phyloP scores from a whole-genome alignment of 129 eudicot species.

The Pittosporum tobira region DNA sequence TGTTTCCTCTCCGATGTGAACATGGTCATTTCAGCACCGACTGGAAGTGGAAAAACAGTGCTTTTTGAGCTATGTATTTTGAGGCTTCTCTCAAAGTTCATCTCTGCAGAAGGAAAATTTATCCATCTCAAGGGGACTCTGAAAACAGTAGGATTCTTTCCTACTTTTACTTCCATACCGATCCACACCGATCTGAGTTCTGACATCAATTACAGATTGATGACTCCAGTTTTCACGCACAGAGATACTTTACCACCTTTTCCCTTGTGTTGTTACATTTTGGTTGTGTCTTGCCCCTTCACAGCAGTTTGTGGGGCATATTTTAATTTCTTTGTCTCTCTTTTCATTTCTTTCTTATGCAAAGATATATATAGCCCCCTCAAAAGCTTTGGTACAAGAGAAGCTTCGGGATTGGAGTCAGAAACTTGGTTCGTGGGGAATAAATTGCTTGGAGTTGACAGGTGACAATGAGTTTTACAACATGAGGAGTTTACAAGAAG shows the following conservation, averaged over 20 bases:
- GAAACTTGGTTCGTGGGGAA: slow-evolving; percentile 75
- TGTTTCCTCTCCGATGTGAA: slow-evolving; percentile 86
- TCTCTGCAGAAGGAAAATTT: slow-evolving; percentile 65
- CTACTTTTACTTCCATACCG: too few species aligned
- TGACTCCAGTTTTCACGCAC: slow-evolving; percentile 14
- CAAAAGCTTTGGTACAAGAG: slow-evolving; percentile 99
- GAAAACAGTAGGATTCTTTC: slow-evolving; percentile 63
- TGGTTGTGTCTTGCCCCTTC: slow-evolving; percentile 8
- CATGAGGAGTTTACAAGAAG: slow-evolving; percentile 71
- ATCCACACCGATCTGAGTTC: slow-evolving; percentile 7
- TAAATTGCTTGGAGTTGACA: slow-evolving; percentile 90
- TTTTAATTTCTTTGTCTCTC: slow-evolving; percentile 8
- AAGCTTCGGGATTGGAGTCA: slow-evolving; percentile 88
- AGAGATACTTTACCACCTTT: slow-evolving; percentile 7
- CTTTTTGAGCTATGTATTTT: slow-evolving; percentile 93
- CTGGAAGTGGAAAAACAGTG: slow-evolving; percentile 99
- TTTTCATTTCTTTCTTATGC: slow-evolving; percentile 20
- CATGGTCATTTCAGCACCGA: slow-evolving; percentile 99
- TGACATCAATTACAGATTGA: slow-evolving; percentile 13
- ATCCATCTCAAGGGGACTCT: slow-evolving; percentile 67
- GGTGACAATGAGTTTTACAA: slow-evolving; percentile 86
- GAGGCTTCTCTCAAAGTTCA: slow-evolving; percentile 82
- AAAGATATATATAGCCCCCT: slow-evolving; percentile 92
- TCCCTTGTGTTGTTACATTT: slow-evolving; percentile 3
- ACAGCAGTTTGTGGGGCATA: slow-evolving; percentile 3